phyloP scores from a whole-genome alignment of 495 filamentous ascomycete genomes.

The Xylaria palmicola region DNA sequence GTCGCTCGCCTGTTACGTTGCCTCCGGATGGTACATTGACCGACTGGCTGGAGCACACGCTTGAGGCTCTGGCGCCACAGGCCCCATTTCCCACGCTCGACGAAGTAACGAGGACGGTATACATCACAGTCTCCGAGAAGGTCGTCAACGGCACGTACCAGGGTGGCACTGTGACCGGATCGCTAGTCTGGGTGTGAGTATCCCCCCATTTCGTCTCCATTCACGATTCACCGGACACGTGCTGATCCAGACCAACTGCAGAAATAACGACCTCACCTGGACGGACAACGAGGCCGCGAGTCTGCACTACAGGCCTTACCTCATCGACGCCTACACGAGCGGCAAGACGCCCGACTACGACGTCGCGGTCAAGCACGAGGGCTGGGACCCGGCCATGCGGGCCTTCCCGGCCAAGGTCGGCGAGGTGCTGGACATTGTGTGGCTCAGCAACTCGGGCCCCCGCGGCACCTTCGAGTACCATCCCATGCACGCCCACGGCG shows the following conservation, averaged over 20 bases:
- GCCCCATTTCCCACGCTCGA: constrained; percentile 43
- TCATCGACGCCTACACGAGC: constrained; percentile 56
- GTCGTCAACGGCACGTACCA: constrained; percentile 40
- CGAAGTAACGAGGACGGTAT: constrained; percentile 55
- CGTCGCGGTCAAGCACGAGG: constrained; percentile 43
- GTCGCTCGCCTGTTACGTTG: constrained; percentile 34
- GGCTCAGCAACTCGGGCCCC: constrained; percentile 50
- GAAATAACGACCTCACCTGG: constrained; percentile 51
- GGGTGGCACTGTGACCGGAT: constrained; percentile 21
- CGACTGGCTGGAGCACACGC: constrained; percentile 55
- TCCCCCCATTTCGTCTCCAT: background rate
- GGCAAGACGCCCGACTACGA: constrained; percentile 43
- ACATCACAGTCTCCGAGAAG: constrained; percentile 44
- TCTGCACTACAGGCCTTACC: constrained; percentile 42
- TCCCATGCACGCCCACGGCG: constrained; percentile 61
- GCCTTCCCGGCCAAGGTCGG: constrained; percentile 55
- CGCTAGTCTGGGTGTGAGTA: constrained; percentile 31
- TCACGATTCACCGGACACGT: background rate
- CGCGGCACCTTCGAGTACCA: constrained; percentile 54
- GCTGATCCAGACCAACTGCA: too few species aligned
- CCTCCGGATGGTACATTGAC: constrained; percentile 36
- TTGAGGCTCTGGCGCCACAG: constrained; percentile 40
- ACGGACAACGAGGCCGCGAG: constrained; percentile 37
- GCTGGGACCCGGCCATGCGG: constrained; percentile 52
- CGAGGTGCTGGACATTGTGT: constrained; percentile 63